These are phyloP conservation scores for Candida maesae DNA, from an alignment of 805 yeast species.

Conservation along the genomic window DNA sequence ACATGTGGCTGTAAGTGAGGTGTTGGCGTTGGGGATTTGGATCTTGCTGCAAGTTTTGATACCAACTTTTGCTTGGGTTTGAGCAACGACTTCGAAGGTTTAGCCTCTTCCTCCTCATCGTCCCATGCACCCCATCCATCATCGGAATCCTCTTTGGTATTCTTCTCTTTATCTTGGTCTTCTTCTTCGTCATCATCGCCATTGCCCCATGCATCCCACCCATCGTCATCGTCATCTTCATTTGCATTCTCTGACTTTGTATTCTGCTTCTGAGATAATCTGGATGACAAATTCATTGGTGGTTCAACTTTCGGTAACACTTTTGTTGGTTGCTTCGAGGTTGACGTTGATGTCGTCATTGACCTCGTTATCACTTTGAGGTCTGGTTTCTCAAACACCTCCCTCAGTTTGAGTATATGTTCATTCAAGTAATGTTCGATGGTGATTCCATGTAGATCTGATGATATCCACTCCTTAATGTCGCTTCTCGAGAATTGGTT, in stretches of 20 bases:
- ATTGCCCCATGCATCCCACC: conserved; percentile 28
- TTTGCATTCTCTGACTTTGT: conserved; percentile 17
- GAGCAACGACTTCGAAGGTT: background rate
- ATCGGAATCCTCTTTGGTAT: conserved; percentile 4
- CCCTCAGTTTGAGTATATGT: conserved; percentile 20
- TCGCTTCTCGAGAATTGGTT: conserved; percentile 20
- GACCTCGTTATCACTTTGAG: conserved; percentile 5
- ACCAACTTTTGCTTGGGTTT: conserved; percentile 16
- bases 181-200: conserved; percentile 8
- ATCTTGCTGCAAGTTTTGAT: conserved; percentile 16
- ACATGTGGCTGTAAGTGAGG: conserved; percentile 1
- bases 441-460: conserved; percentile 19
- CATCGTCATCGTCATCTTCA: conserved; percentile 15
- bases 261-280: background rate
- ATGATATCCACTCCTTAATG: conserved; percentile 22
- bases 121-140: conserved; percentile 27
- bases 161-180: conserved; percentile 14
- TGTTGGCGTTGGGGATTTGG: conserved; percentile 13
- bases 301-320: too few relatives aligned
- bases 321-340: background rate
- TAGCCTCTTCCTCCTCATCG: conserved; percentile 16
- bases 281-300: too few relatives aligned
- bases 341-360: background rate
- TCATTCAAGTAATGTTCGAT: conserved; percentile 21
- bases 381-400: conserved; percentile 7